Conservation (phyloP, 495 filamentous ascomycete species). For the Gamarada debralockiae region DNA sequence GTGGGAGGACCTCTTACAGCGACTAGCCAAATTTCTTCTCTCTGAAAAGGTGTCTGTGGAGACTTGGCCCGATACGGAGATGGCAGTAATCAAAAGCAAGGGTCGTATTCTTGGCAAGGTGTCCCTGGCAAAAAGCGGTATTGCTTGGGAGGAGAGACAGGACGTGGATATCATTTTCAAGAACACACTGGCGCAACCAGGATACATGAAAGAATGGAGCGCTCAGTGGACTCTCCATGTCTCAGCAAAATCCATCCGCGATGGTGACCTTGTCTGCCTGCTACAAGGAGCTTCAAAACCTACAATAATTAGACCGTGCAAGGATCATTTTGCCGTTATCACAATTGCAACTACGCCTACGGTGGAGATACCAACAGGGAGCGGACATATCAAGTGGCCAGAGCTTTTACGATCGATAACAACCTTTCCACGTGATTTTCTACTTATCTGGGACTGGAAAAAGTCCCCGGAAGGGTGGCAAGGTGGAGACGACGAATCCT, state of each 20-base stretch:
- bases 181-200: slow-evolving; percentile 4
- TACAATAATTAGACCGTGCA: no score
- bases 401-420: no score
- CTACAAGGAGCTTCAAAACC: no score
- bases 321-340: no score
- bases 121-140: slow-evolving; percentile 1
- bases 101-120: slow-evolving; percentile 16
- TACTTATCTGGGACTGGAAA: slow-evolving; percentile 23
- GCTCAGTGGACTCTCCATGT: slow-evolving; percentile 24
- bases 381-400: no score
- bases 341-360: no score
- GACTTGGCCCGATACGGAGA: slow-evolving; percentile 16
- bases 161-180: slow-evolving; percentile 23
- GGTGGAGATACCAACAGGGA: no score
- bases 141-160: slow-evolving; percentile 17
- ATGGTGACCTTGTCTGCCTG: slow-evolving; percentile 28
- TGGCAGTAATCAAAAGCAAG: slow-evolving; percentile 24
- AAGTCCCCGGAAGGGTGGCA: background rate
- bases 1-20: slow-evolving; percentile 22
- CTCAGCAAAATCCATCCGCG: slow-evolving; percentile 21
- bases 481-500: no score
- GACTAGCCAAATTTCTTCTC: slow-evolving; percentile 19
- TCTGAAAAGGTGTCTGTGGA: slow-evolving; percentile 17
- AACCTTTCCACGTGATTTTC: no score
- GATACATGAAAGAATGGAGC: slow-evolving; percentile 9